phyloP scores from a whole-genome alignment of 768 basidiomycete genomes.

The Phlebiopsis gigantea region DNA sequence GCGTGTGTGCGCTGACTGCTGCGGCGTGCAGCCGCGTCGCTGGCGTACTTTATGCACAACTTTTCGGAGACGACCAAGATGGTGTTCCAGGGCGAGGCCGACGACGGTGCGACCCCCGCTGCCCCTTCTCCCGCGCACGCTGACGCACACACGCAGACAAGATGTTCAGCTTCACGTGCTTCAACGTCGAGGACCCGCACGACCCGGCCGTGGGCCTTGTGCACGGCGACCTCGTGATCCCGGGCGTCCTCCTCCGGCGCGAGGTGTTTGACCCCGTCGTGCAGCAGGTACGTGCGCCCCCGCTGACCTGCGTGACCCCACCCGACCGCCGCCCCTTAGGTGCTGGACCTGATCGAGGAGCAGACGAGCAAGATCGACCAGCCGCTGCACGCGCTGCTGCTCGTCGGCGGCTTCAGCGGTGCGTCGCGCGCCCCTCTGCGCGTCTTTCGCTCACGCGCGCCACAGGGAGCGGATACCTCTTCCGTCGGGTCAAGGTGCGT shows the following conservation, averaged over 20 bases:
- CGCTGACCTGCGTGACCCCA: too few species aligned
- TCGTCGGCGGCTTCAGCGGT: conserved; percentile 79
- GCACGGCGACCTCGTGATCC: conserved; percentile 80
- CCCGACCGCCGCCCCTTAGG: conserved; percentile 37
- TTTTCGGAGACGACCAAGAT: conserved; percentile 89
- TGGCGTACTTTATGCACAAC: conserved; percentile 85
- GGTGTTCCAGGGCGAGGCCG: conserved; percentile 61
- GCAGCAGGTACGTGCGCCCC: conserved; percentile 47
- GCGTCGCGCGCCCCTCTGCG: neutral
- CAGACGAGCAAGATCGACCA: conserved; percentile 66
- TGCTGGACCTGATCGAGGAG: conserved; percentile 72
- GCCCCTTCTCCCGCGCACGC: too few species aligned
- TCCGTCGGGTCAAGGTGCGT: conserved; percentile 69
- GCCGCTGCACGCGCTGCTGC: conserved; percentile 74
- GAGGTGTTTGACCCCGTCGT: conserved; percentile 90
- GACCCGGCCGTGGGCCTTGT: conserved; percentile 75
- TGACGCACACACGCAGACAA: conserved; percentile 42
- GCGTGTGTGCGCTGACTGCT: neutral
- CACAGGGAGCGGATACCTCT: conserved; percentile 73
- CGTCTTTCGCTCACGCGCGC: neutral
- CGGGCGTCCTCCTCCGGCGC: conserved; percentile 69
- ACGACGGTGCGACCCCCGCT: conserved; percentile 77
- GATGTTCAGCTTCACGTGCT: conserved; percentile 87
- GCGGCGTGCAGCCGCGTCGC: conserved; percentile 13
- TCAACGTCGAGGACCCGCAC: conserved; percentile 80